Evolutionary conservation across 2,329 filamentous ascomycete species (phyloP).

Genomic region (Aspergillus terreus): DNA sequence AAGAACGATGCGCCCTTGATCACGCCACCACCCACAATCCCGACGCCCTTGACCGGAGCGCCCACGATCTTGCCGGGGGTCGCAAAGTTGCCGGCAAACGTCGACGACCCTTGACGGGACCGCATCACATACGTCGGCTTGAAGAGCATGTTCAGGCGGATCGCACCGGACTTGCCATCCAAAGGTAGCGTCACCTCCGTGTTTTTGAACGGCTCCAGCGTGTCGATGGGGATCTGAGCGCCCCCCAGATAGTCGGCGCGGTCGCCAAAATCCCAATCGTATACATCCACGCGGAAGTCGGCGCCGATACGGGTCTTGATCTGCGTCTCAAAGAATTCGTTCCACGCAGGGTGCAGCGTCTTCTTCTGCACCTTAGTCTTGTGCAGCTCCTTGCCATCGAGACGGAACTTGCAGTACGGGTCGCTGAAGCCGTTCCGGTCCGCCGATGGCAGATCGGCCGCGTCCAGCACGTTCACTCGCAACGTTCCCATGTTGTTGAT

Average conservation of each 20-base stretch:
- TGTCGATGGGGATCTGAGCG: constrained; percentile 69
- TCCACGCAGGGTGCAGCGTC: constrained; percentile 91
- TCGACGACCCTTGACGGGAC: constrained; percentile 82
- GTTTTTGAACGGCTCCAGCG: constrained; percentile 79
- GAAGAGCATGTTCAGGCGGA: constrained; percentile 84
- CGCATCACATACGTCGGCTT: constrained; percentile 87
- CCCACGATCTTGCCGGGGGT: constrained; percentile 86
- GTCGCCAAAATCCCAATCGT: constrained; percentile 95
- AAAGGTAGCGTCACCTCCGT: constrained; percentile 71
- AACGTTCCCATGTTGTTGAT: constrained; percentile 99
- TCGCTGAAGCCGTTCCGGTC: constrained; percentile 97
- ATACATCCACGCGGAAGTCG: constrained; percentile 78
- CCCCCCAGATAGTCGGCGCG: constrained; percentile 87
- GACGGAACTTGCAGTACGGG: constrained; percentile 89
- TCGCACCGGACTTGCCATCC: constrained; percentile 82
- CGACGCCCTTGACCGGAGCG: constrained; percentile 89
- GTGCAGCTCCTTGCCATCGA: constrained; percentile 85
- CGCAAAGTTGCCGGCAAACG: constrained; percentile 86
- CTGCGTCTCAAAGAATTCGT: constrained; percentile 85
- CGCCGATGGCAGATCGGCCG: constrained; percentile 79
- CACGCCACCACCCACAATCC: constrained; percentile 76
- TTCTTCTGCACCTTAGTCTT: constrained; percentile 98
- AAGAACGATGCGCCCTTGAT: constrained; percentile 89
- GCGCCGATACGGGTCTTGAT: constrained; percentile 81
- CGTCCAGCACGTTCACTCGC: constrained; percentile 89